Conservation (phyloP, 1,284 basidiomycete genomes). For the Sporisorium scitamineum region DNA sequence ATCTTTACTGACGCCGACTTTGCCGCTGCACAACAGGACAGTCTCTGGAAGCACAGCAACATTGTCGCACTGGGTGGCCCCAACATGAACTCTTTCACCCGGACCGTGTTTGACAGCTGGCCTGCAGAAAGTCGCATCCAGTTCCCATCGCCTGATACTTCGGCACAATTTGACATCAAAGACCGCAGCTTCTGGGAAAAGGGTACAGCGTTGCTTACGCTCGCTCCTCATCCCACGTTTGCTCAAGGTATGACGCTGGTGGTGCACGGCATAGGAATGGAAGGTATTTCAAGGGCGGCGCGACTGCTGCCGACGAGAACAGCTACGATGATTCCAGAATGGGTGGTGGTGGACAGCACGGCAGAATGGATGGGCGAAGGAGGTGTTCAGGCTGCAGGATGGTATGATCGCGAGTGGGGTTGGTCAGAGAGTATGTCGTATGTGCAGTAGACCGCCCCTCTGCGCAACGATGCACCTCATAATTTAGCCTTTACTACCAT, state of each 20-base stretch:
- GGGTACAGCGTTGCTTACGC: conserved; percentile 31
- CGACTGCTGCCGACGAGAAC: conserved; percentile 50
- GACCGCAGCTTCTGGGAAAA: conserved; percentile 33
- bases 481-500: too few relatives aligned
- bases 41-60: conserved; percentile 21
- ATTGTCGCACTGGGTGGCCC: conserved; percentile 43
- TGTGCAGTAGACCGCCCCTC: conserved; percentile 11
- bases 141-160: conserved; percentile 20
- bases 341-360: conserved; percentile 35
- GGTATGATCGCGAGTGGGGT: conserved; percentile 46
- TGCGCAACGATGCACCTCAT: background rate
- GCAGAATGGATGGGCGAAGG: conserved; percentile 46
- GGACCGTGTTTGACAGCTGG: conserved; percentile 18
- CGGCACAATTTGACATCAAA: conserved; percentile 38
- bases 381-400: conserved; percentile 46
- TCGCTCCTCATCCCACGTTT: conserved; percentile 21
- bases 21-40: background rate
- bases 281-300: conserved; percentile 40
- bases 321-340: conserved; percentile 51
- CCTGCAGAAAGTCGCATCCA: conserved; percentile 12
- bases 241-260: conserved; percentile 21
- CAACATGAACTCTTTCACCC: conserved; percentile 32
- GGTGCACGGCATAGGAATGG: conserved; percentile 28
- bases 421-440: conserved; percentile 49
- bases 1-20: conserved; percentile 39